A percentile compares a stretch with the other conserved stretches of the same genome.
These are phyloP conservation scores for Aureobasidium sp. DNA, from an alignment of 2,329 filamentous ascomycete genomes.

Conservation along the genomic window DNA sequence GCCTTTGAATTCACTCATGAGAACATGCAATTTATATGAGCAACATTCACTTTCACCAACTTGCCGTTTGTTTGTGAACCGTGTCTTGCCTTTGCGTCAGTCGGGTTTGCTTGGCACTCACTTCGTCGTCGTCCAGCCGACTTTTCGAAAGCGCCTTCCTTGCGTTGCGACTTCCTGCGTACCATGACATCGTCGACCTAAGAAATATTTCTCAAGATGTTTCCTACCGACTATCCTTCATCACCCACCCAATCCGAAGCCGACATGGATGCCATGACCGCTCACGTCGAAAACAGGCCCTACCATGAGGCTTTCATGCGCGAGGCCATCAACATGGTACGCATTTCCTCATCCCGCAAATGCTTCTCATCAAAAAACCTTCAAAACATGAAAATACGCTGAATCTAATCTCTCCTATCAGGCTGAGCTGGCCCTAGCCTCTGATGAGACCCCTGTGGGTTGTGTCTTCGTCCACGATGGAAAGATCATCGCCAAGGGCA, in stretches of 20 bases:
- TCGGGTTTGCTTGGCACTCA: not conserved
- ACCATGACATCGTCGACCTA: not conserved
- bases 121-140: not conserved
- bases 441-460: constrained; percentile 91
- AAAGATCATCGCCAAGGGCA: constrained; percentile 76
- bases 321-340: constrained; percentile 79
- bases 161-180: not conserved
- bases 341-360: not conserved
- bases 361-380: not conserved
- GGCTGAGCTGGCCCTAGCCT: constrained; percentile 77
- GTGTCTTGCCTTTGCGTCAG: not conserved
- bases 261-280: constrained; percentile 17
- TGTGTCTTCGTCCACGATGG: constrained; percentile 83
- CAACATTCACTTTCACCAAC: not conserved
- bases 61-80: not conserved
- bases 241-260: not conserved
- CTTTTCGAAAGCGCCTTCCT: not conserved
- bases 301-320: constrained; percentile 66
- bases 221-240: not conserved
- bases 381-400: not conserved
- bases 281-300: constrained; percentile 31
- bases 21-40: not conserved
- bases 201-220: not conserved
- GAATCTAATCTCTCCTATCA: constrained; percentile 32
- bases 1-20: not conserved